A percentile compares a stretch with the other conserved stretches of the same genome.
These are phyloP conservation scores for Phalaenopsis aphrodite DNA, from an alignment of 106 monocot species.

Conservation along the genomic window DNA sequence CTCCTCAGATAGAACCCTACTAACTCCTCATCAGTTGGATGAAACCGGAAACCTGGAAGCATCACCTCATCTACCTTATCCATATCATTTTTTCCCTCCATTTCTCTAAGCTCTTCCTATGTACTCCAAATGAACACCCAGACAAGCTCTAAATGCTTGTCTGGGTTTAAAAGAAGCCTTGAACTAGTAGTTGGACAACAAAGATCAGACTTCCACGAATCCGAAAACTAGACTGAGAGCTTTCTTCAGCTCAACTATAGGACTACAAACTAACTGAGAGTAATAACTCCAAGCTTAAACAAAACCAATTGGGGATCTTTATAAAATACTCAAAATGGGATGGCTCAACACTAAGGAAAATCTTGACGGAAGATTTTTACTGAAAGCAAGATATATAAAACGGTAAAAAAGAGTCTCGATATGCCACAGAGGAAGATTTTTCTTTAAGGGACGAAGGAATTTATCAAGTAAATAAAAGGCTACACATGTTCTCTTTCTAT, in stretches of 20 bases:
- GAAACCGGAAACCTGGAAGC: conserved; percentile 70
- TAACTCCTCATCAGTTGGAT: conserved; percentile 83
- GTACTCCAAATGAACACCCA: background rate
- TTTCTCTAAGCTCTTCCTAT: background rate
- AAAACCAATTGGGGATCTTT: background rate
- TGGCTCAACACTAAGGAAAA: background rate
- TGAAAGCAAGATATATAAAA: background rate
- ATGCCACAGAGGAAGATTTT: background rate
- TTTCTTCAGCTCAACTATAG: background rate
- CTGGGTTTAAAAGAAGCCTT: background rate
- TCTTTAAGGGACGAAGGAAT: background rate
- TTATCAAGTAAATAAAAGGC: background rate
- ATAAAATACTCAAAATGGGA: background rate
- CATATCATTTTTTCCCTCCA: conserved; percentile 37
- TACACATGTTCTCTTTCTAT: background rate
- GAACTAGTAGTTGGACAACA: background rate
- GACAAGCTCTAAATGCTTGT: background rate
- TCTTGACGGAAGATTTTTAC: background rate
- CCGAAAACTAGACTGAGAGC: background rate
- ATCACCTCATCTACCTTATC: conserved; percentile 67
- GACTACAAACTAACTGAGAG: background rate
- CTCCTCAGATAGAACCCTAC: conserved; percentile 73
- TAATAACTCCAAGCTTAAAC: background rate
- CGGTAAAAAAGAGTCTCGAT: background rate
- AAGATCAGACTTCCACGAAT: background rate